Conservation (phyloP, 2,329 filamentous ascomycete genomes). For the Raffaelea ambrosiae region DNA sequence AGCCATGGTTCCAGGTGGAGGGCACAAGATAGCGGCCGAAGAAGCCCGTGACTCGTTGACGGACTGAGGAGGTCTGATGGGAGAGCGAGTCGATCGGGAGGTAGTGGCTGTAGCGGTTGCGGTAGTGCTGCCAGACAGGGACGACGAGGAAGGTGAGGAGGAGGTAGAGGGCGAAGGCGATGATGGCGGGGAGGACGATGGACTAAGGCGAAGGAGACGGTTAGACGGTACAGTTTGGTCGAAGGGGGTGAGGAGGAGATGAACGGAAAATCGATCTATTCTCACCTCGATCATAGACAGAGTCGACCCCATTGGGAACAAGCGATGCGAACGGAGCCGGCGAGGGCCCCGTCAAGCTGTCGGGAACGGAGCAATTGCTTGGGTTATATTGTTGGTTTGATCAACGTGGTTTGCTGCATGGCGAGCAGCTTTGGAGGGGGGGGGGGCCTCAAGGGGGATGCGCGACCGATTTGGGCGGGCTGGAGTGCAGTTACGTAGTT, state of each 20-base stretch:
- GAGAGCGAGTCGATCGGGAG: slow-evolving; percentile 59
- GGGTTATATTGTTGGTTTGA: background rate
- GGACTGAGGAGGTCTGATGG: slow-evolving; percentile 44
- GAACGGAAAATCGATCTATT: background rate
- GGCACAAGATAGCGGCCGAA: slow-evolving; percentile 33
- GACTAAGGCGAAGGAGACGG: too few species aligned
- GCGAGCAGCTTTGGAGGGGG: too few species aligned
- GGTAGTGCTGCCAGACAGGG: slow-evolving; percentile 62
- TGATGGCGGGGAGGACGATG: slow-evolving; percentile 59
- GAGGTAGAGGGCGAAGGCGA: slow-evolving; percentile 63
- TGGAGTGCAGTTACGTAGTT: too few species aligned
- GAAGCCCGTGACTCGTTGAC: slow-evolving; percentile 38
- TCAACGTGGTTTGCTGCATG: too few species aligned
- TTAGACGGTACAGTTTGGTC: background rate
- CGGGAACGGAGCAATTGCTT: background rate
- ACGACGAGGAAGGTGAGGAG: slow-evolving; percentile 55
- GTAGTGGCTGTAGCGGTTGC: slow-evolving; percentile 64
- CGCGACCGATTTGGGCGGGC: too few species aligned
- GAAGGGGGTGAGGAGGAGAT: background rate
- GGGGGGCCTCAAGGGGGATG: too few species aligned
- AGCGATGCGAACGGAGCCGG: too few species aligned
- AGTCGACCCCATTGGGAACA: slow-evolving; percentile 22
- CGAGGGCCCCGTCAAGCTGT: background rate
- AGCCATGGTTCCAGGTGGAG: slow-evolving; percentile 38
- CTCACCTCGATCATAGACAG: slow-evolving; percentile 30